Evolutionary conservation across 139 green algal species (phyloP).

Genomic region (Ettlia oleoabundans): DNA sequence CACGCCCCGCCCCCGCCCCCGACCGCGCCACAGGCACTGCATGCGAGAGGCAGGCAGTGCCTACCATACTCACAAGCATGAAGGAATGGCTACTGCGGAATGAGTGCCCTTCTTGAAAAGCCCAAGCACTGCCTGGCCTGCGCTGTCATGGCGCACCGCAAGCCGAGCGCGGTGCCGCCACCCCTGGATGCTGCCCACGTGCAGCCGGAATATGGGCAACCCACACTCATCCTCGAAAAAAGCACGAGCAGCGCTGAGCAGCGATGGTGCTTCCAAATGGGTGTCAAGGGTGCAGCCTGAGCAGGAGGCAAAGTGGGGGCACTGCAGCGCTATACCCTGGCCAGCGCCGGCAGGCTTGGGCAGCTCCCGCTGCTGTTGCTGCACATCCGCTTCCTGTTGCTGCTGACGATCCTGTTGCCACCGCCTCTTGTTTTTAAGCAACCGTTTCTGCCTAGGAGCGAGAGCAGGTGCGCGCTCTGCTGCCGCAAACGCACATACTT

Average conservation of each 20-base stretch:
- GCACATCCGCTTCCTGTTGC: background rate
- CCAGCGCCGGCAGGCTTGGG: background rate
- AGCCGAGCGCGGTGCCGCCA: conserved; percentile 69
- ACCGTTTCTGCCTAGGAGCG: background rate
- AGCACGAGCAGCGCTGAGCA: conserved; percentile 29
- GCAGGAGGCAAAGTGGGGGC: conserved; percentile 63
- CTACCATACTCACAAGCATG: conserved; percentile 43
- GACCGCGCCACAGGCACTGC: too few species aligned
- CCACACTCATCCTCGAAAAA: conserved; percentile 46
- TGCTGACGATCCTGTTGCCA: background rate
- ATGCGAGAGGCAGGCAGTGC: too few species aligned
- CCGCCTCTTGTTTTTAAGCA: background rate
- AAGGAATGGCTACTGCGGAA: conserved; percentile 49
- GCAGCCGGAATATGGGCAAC: background rate
- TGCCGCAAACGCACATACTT: too few species aligned
- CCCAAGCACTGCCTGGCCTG: conserved; percentile 33
- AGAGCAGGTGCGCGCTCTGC: background rate
- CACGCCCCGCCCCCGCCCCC: too few species aligned
- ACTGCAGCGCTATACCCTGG: conserved; percentile 43
- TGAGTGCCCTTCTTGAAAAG: conserved; percentile 64
- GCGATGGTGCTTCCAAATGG: conserved; percentile 40
- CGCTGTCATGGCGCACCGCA: conserved; percentile 48
- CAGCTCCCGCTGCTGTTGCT: background rate
- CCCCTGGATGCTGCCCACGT: conserved; percentile 23
- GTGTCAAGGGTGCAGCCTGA: conserved; percentile 58